These are phyloP conservation scores for Sphagnurus paluster DNA, from an alignment of 1,284 basidiomycete species.

Conservation along the genomic window DNA sequence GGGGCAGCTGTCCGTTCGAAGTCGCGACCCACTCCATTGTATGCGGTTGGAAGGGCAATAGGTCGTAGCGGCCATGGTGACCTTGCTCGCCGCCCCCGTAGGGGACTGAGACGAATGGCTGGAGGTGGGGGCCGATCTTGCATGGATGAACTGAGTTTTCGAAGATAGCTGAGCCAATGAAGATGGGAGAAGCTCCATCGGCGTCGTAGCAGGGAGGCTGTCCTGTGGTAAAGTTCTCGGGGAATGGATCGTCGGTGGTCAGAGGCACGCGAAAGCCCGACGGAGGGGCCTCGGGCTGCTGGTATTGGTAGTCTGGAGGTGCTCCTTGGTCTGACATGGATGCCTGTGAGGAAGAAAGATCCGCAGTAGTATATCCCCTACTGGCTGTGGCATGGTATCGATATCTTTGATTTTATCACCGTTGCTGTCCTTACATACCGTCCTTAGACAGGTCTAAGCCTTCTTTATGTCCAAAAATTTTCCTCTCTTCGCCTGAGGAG, in stretches of 20 bases:
- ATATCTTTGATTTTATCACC: conserved; percentile 22
- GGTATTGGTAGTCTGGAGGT: conserved; percentile 3
- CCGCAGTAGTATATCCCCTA: neutral
- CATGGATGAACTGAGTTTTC: conserved; percentile 72
- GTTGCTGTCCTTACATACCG: conserved; percentile 15
- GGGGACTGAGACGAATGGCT: conserved; percentile 53
- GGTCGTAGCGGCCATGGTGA: conserved; percentile 66
- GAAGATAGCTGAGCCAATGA: conserved; percentile 70
- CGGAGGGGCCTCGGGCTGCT: conserved; percentile 26
- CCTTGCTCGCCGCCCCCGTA: conserved; percentile 61
- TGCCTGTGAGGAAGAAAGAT: conserved; percentile 6
- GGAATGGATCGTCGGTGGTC: conserved; percentile 46
- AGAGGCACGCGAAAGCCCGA: conserved; percentile 67
- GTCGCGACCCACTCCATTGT: conserved; percentile 73
- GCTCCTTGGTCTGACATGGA: neutral
- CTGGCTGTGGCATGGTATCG: conserved; percentile 9
- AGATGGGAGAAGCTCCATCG: conserved; percentile 61
- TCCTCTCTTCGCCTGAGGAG: conserved; percentile 20
- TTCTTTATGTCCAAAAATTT: conserved; percentile 5
- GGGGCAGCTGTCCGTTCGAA: conserved; percentile 57
- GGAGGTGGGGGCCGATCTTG: conserved; percentile 67
- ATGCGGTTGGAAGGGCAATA: conserved; percentile 63
- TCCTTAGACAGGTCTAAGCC: conserved; percentile 11
- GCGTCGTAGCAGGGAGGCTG: conserved; percentile 51
- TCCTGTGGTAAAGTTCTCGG: conserved; percentile 40